Percentiles rank a stretch among this genome's conserved stretches.
phyloP scores from a whole-genome alignment of 164 flowering plant species.

The Chloranthus sessilifolius region DNA sequence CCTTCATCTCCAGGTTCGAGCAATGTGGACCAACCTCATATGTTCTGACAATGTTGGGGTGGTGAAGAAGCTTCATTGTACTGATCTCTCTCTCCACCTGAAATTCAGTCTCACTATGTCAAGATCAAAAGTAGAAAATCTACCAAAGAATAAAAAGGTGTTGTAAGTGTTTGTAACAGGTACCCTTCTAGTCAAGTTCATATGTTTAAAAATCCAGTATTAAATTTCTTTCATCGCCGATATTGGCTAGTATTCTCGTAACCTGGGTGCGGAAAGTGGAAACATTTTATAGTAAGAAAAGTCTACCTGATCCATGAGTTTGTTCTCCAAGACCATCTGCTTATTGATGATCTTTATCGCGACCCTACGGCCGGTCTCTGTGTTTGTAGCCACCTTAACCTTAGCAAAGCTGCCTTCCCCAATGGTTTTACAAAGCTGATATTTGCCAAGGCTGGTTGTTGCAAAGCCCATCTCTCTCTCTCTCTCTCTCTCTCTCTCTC shows the following conservation, averaged over 20 bases:
- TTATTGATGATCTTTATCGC: constrained; percentile 77
- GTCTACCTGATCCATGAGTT: constrained; percentile 58
- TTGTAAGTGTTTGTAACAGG: too few species aligned
- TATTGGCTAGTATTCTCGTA: too few species aligned
- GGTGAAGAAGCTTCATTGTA: constrained; percentile 71
- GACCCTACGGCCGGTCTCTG: constrained; percentile 33
- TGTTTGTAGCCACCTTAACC: constrained; percentile 58
- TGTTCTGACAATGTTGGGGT: constrained; percentile 67
- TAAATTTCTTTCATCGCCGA: too few species aligned
- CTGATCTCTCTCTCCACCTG: constrained; percentile 75
- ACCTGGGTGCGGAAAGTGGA: too few species aligned
- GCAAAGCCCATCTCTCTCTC: constrained; percentile 45
- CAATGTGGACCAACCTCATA: constrained; percentile 41
- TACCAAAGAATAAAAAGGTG: background rate
- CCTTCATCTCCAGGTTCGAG: background rate
- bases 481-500: too few species aligned
- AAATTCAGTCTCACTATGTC: too few species aligned
- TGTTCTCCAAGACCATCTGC: constrained; percentile 43
- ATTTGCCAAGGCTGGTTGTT: constrained; percentile 47
- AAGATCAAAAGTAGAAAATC: background rate
- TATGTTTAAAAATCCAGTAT: too few species aligned
- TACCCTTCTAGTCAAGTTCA: too few species aligned
- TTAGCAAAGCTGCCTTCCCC: constrained; percentile 84
- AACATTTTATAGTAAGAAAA: too few species aligned
- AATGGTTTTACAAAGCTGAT: constrained; percentile 47